phyloP scores from a whole-genome alignment of 1,139 yeast species.

The Suhomyces bolitotheri region DNA sequence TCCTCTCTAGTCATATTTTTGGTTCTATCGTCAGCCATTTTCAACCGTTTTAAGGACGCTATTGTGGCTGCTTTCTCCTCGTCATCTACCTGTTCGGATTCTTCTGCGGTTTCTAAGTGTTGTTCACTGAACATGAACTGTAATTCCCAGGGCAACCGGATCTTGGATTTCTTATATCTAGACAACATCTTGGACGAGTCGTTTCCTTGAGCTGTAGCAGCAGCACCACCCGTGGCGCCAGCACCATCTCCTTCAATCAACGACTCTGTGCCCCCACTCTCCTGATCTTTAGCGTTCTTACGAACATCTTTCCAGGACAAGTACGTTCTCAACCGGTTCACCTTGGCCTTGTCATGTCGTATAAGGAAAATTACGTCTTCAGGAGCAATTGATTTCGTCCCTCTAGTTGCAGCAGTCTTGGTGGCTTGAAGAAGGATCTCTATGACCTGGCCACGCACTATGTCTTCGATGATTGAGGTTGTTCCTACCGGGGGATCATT shows the following conservation, averaged over 20 bases:
- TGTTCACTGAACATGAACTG: slow-evolving; percentile 93
- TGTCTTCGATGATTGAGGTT: slow-evolving; percentile 88
- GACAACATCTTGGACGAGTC: slow-evolving; percentile 61
- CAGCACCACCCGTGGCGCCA: slow-evolving; percentile 34
- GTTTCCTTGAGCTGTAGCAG: slow-evolving; percentile 33
- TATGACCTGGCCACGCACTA: slow-evolving; percentile 91
- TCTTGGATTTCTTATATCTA: slow-evolving; percentile 73
- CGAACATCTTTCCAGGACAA: slow-evolving; percentile 97
- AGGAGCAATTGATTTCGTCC: slow-evolving; percentile 82
- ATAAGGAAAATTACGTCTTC: slow-evolving; percentile 93
- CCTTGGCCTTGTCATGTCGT: slow-evolving; percentile 93
- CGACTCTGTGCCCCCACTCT: slow-evolving; percentile 72
- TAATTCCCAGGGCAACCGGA: slow-evolving; percentile 92
- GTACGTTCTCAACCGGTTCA: slow-evolving; percentile 84
- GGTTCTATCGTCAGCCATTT: slow-evolving; percentile 93
- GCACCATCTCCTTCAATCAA: slow-evolving; percentile 44
- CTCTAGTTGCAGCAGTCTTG: slow-evolving; percentile 74
- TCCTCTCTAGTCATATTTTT: slow-evolving; percentile 93
- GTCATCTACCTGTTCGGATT: slow-evolving; percentile 78
- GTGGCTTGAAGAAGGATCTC: slow-evolving; percentile 83
- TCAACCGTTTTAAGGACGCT: slow-evolving; percentile 82
- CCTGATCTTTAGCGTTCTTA: slow-evolving; percentile 95
- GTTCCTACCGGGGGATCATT: slow-evolving; percentile 93
- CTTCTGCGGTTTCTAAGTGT: slow-evolving; percentile 80
- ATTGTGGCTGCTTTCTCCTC: slow-evolving; percentile 87